These are phyloP conservation scores for Sphaerobolus stellatus DNA, from an alignment of 1,284 basidiomycete species.

Conservation along the genomic window DNA sequence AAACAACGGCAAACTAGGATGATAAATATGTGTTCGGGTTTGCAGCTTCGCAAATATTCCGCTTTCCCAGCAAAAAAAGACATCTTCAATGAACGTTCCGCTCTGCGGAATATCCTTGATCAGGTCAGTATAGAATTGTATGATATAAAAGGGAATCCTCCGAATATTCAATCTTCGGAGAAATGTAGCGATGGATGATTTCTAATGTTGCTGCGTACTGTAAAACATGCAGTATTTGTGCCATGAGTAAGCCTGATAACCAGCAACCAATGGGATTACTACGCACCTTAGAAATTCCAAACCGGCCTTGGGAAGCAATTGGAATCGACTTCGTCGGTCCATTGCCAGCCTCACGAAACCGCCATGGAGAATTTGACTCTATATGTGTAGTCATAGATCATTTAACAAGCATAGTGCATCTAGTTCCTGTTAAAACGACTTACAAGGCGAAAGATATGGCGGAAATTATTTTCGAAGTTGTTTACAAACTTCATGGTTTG, in stretches of 20 bases:
- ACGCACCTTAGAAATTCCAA: slow-evolving; percentile 31
- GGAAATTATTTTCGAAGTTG: slow-evolving; percentile 23
- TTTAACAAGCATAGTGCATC: slow-evolving; percentile 34
- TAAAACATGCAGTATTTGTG: slow-evolving; percentile 30
- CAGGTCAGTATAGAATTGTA: too few relatives aligned
- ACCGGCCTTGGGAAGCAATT: slow-evolving; percentile 37
- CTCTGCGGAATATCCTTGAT: too few relatives aligned
- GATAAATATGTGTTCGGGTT: too few relatives aligned
- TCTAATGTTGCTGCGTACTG: slow-evolving; percentile 28
- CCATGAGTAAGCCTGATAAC: slow-evolving; percentile 27
- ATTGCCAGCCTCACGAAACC: slow-evolving; percentile 28
- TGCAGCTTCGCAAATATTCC: too few relatives aligned
- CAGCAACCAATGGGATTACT: slow-evolving; percentile 35
- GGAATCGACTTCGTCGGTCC: slow-evolving; percentile 46
- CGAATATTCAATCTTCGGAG: too few relatives aligned
- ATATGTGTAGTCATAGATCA: slow-evolving; percentile 35
- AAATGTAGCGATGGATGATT: slow-evolving; percentile 35
- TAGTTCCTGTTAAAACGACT: slow-evolving; percentile 24
- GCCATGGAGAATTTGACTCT: slow-evolving; percentile 29
- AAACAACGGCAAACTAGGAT: too few relatives aligned
- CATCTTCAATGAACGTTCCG: too few relatives aligned
- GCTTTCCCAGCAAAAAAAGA: too few relatives aligned
- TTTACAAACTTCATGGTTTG: slow-evolving; percentile 28
- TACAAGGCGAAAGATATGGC: slow-evolving; percentile 21
- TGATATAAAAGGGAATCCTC: too few relatives aligned